These are phyloP conservation scores for Tetratostichococcus sp. DNA, from an alignment of 139 green algal genomes.

Conservation along the genomic window DNA sequence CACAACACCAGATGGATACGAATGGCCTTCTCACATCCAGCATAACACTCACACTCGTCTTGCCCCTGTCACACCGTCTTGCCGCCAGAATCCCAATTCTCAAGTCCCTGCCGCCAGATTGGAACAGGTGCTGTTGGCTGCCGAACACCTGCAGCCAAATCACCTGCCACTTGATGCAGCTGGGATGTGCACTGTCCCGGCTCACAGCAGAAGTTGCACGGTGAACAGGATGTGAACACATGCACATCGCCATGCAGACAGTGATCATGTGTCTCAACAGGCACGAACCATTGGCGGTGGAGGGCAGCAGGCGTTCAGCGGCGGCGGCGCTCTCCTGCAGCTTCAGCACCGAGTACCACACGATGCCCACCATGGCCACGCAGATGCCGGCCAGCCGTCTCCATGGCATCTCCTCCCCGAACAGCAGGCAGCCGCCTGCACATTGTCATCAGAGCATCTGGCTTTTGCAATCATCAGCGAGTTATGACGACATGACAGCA, in stretches of 20 bases:
- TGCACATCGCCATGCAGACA: not conserved
- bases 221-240: too few species aligned
- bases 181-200: too few species aligned
- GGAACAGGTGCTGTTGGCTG: not conserved
- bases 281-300: not conserved
- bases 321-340: not conserved
- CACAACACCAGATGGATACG: too few species aligned
- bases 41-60: too few species aligned
- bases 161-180: too few species aligned
- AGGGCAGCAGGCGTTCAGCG: not conserved
- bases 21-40: too few species aligned
- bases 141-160: too few species aligned
- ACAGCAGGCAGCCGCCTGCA: conserved; percentile 60
- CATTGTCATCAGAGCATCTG: too few species aligned
- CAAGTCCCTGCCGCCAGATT: not conserved
- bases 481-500: too few species aligned
- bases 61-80: not conserved
- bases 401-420: conserved; percentile 69
- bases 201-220: too few species aligned
- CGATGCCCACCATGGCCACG: conserved; percentile 73
- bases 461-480: too few species aligned
- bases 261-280: not conserved
- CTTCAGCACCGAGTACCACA: conserved; percentile 66
- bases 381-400: conserved; percentile 69
- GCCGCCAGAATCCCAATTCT: not conserved